These are phyloP conservation scores for Claviceps sorghi DNA, from an alignment of 2,329 filamentous ascomycete species.

Conservation along the genomic window DNA sequence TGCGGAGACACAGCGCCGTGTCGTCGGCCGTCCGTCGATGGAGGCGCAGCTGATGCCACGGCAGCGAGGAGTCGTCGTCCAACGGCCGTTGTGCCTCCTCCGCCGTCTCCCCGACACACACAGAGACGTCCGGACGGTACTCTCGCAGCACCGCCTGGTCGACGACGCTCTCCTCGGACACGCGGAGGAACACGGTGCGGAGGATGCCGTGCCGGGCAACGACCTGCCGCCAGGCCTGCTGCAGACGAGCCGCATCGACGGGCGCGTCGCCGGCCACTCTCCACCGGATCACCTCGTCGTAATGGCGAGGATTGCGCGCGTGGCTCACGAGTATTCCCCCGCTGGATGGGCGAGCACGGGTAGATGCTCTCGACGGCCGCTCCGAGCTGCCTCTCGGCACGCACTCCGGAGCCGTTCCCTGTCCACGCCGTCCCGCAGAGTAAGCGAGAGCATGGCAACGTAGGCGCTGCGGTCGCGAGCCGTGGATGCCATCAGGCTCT, in stretches of 20 bases:
- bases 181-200: constrained; percentile 2
- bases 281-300: neutral
- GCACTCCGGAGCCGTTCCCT: too few relatives aligned
- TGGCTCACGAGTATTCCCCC: constrained; percentile 22
- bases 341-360: constrained; percentile 23
- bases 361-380: constrained; percentile 17
- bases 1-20: constrained; percentile 15
- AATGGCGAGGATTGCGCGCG: constrained; percentile 5
- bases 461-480: too few relatives aligned
- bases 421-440: too few relatives aligned
- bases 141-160: neutral
- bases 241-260: constrained; percentile 2
- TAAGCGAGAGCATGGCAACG: too few relatives aligned
- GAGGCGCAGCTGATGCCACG: neutral
- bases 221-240: constrained; percentile 6
- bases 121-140: neutral
- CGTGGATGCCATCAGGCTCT: too few relatives aligned
- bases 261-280: neutral
- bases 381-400: neutral
- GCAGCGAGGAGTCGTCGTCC: neutral
- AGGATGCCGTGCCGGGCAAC: constrained; percentile 4
- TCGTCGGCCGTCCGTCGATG: constrained; percentile 1
- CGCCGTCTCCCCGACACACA: neutral
- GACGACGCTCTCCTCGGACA: neutral
- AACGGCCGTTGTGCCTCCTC: too few relatives aligned